Conservation (phyloP, 148 eudicot genomes). For the Cornus controversa region DNA sequence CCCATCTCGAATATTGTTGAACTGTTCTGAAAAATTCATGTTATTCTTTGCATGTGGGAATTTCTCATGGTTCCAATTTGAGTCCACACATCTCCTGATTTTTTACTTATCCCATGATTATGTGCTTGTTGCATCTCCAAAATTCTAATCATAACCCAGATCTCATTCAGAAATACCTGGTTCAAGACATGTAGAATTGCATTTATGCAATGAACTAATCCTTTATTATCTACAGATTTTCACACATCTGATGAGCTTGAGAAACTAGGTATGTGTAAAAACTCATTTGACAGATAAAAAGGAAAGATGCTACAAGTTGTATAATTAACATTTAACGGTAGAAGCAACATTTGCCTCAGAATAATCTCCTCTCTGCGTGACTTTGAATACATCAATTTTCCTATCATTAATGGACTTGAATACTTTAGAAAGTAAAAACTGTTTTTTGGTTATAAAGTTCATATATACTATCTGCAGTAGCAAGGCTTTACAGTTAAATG, state of each 20-base stretch:
- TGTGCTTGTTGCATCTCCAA: not conserved
- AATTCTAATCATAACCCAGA: not conserved
- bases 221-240: not conserved
- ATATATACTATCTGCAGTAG: no score
- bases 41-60: not conserved
- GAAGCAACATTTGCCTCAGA: constrained; percentile 1
- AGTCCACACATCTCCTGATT: not conserved
- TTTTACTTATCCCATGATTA: no score
- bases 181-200: not conserved
- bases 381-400: not conserved
- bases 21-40: not conserved
- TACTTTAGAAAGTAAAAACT: not conserved
- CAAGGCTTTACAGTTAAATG: no score
- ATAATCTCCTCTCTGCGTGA: not conserved
- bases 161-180: not conserved
- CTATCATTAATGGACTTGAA: not conserved
- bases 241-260: not conserved
- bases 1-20: not conserved
- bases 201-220: not conserved
- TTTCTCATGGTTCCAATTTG: not conserved
- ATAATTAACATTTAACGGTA: not conserved
- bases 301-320: not conserved
- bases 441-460: not conserved
- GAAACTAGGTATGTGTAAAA: not conserved
- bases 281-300: not conserved